Percentiles rank a stretch among this genome's conserved stretches.
Conservation (phyloP, 768 basidiomycete species). For the Panaeolus cyanescens region DNA sequence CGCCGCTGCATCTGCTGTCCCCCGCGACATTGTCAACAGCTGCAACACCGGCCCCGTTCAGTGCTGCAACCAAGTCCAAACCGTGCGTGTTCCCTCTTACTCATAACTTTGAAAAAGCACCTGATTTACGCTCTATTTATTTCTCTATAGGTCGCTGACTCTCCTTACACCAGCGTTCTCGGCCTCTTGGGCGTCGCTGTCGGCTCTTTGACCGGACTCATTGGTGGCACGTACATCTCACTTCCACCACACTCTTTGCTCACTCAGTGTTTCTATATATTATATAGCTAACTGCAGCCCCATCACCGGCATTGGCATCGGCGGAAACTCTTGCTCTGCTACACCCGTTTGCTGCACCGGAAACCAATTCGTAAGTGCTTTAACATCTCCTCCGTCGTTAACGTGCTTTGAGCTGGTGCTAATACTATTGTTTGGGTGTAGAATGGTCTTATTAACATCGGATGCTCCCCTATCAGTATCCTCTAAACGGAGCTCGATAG, state of each 20-base stretch:
- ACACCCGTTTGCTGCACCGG: constrained; percentile 3
- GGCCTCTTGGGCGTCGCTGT: background rate
- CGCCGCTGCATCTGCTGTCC: background rate
- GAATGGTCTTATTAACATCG: constrained; percentile 4
- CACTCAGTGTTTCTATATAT: background rate
- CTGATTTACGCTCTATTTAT: background rate
- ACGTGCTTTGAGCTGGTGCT: background rate
- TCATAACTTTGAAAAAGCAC: background rate
- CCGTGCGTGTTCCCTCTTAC: background rate
- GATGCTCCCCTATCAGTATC: constrained; percentile 5
- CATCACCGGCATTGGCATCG: background rate
- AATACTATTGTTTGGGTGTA: background rate
- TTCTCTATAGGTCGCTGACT: background rate
- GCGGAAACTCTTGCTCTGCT: background rate
- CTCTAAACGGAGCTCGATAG: background rate
- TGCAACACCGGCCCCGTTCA: background rate
- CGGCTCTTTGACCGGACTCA: background rate
- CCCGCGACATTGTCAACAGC: background rate
- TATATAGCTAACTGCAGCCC: constrained; percentile 2
- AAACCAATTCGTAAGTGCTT: constrained; percentile 1
- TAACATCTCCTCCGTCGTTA: background rate
- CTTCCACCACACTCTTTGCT: background rate
- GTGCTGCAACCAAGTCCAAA: background rate
- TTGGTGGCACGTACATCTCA: background rate
- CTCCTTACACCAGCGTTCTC: background rate